phyloP scores from a whole-genome alignment of 1,139 yeast species.

The Debaryomyces sp. region DNA sequence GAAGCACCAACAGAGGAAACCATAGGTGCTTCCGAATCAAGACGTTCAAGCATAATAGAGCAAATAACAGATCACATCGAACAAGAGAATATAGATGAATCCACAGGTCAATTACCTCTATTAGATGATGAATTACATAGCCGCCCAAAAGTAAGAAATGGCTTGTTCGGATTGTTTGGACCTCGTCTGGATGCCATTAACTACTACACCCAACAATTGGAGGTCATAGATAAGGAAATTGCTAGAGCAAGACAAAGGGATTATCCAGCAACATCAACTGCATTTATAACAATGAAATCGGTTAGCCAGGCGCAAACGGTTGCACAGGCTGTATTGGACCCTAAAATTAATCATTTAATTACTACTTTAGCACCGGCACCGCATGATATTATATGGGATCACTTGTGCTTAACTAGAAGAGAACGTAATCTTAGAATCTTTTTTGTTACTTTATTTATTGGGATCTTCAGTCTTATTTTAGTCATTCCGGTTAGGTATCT shows the following conservation, averaged over 20 bases:
- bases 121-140: constrained; percentile 32
- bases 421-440: constrained; percentile 63
- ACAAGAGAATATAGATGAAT: constrained; percentile 15
- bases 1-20: neutral
- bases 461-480: constrained; percentile 64
- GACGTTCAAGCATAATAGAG: constrained; percentile 15
- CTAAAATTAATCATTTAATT: constrained; percentile 70
- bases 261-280: constrained; percentile 63
- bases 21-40: neutral
- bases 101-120: constrained; percentile 25
- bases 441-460: constrained; percentile 63
- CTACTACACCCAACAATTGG: constrained; percentile 57
- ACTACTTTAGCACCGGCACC: constrained; percentile 87
- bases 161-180: constrained; percentile 57
- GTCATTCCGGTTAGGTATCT: constrained; percentile 74
- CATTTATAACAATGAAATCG: constrained; percentile 82
- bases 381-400: constrained; percentile 81
- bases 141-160: constrained; percentile 57
- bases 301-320: constrained; percentile 89
- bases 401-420: constrained; percentile 59
- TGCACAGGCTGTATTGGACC: constrained; percentile 86
- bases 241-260: constrained; percentile 57
- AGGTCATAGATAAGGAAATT: constrained; percentile 61
- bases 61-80: constrained; percentile 17
- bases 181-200: constrained; percentile 66